Conservation (phyloP, 73 alveolate genomes). For the Breviolum minutum region DNA sequence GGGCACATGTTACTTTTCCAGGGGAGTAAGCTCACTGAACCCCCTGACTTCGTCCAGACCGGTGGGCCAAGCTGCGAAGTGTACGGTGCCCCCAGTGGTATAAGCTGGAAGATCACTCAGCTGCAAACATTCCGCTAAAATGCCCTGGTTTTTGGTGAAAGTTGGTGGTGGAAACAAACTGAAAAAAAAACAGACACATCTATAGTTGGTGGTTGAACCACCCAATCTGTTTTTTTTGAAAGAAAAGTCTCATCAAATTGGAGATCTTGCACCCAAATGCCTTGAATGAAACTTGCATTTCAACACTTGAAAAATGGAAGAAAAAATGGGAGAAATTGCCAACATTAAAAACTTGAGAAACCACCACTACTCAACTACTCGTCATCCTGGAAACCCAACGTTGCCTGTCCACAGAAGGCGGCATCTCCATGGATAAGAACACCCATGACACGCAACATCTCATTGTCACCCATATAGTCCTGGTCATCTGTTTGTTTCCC, state of each 20-base stretch:
- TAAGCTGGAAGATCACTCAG: slow-evolving; percentile 96
- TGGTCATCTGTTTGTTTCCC: background rate
- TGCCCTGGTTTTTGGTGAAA: slow-evolving; percentile 12
- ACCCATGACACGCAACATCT: slow-evolving; percentile 74
- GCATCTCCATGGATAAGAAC: slow-evolving; percentile 99
- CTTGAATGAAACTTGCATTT: too few relatives aligned
- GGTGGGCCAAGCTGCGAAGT: slow-evolving; percentile 4
- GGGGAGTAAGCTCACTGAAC: too few relatives aligned
- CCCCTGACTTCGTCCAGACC: too few relatives aligned
- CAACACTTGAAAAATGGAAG: too few relatives aligned
- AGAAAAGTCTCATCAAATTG: too few relatives aligned
- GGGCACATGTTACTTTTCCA: too few relatives aligned
- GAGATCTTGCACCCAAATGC: too few relatives aligned
- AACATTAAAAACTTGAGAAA: too few relatives aligned
- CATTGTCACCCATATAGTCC: slow-evolving; percentile 89
- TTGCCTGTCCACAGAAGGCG: slow-evolving; percentile 99
- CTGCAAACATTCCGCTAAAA: slow-evolving; percentile 59
- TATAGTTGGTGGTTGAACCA: background rate
- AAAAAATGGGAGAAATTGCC: too few relatives aligned
- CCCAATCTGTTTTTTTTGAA: background rate
- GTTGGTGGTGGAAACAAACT: background rate
- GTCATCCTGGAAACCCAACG: slow-evolving; percentile 67
- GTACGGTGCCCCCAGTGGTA: slow-evolving; percentile 98
- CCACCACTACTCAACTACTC: background rate
- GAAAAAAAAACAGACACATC: too few relatives aligned